Conservation (phyloP, 345 rosid genomes). For the Salix brachista region DNA sequence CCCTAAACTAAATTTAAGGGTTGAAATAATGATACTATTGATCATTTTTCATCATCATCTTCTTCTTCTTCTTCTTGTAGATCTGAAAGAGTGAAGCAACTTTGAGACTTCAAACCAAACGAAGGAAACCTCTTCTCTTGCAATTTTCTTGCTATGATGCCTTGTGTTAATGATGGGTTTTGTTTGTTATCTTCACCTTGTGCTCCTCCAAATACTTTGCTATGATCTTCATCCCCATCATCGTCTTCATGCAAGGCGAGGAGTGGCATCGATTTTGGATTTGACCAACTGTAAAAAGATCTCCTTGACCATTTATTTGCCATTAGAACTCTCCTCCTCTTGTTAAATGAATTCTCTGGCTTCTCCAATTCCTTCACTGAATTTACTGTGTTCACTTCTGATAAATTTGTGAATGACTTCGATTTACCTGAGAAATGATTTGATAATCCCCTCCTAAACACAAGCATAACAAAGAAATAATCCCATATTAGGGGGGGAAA, state of each 20-base stretch:
- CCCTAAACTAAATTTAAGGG: neutral
- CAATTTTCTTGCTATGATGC: neutral
- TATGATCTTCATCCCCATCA: neutral
- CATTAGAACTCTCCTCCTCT: conserved; percentile 57
- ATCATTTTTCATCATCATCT: neutral
- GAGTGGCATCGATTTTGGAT: conserved; percentile 78
- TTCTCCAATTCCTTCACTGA: conserved; percentile 53
- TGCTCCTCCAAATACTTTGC: neutral
- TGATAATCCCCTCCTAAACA: conserved; percentile 65
- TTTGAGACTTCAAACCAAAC: conserved; percentile 40
- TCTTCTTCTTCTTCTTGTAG: conserved; percentile 42
- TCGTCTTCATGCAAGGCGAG: conserved; percentile 45
- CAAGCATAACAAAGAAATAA: neutral
- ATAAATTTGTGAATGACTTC: conserved; percentile 65
- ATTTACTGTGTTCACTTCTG: conserved; percentile 35
- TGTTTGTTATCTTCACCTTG: conserved; percentile 4
- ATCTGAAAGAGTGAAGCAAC: conserved; percentile 74
- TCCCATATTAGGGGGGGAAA: neutral
- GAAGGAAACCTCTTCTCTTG: conserved; percentile 16
- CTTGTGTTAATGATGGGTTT: conserved; percentile 3
- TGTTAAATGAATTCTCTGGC: conserved; percentile 72
- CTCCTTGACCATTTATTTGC: conserved; percentile 46
- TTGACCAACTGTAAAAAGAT: conserved; percentile 43
- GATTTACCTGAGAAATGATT: conserved; percentile 74
- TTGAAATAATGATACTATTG: neutral